A percentile compares a stretch with the other conserved stretches of the same genome.
phyloP scores from a whole-genome alignment of 495 filamentous ascomycete species.

The Penicillium argentinense region DNA sequence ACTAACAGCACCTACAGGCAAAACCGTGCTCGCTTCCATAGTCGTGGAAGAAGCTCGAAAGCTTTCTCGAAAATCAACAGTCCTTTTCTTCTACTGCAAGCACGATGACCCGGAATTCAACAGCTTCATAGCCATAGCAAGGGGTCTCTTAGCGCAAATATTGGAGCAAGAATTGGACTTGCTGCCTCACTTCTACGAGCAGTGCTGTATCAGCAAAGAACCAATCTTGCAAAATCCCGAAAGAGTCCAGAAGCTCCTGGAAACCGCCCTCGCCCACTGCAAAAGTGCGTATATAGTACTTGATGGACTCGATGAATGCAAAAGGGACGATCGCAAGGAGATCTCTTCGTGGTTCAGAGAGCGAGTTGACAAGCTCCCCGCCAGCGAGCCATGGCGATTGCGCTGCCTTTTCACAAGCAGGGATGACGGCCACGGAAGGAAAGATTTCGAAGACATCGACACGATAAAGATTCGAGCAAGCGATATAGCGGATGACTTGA shows the following conservation, averaged over 20 bases:
- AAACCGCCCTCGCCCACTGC: neutral
- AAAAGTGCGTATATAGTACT: conserved; percentile 3
- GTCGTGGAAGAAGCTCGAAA: neutral
- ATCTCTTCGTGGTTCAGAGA: neutral
- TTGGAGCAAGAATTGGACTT: conserved; percentile 1
- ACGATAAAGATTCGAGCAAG: neutral
- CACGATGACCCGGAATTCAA: conserved; percentile 3
- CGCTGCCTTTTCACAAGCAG: conserved; percentile 1
- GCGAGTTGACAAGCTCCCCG: neutral
- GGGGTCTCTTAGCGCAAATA: neutral
- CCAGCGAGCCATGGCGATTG: neutral
- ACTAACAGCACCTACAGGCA: neutral
- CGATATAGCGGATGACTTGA: neutral
- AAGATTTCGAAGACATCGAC: conserved; percentile 1
- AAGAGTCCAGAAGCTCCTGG: neutral
- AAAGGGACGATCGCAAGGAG: conserved; percentile 2
- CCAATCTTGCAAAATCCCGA: neutral
- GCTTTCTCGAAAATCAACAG: neutral
- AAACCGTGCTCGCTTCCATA: neutral
- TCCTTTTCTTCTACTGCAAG: conserved; percentile 7
- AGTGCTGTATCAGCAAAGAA: conserved; percentile 4
- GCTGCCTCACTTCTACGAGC: neutral
- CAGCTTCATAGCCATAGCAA: neutral
- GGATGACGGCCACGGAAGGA: conserved; percentile 2
- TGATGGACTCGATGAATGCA: conserved; percentile 6